These are phyloP conservation scores for Daldinia grandis DNA, from an alignment of 495 filamentous ascomycete species.

Conservation along the genomic window DNA sequence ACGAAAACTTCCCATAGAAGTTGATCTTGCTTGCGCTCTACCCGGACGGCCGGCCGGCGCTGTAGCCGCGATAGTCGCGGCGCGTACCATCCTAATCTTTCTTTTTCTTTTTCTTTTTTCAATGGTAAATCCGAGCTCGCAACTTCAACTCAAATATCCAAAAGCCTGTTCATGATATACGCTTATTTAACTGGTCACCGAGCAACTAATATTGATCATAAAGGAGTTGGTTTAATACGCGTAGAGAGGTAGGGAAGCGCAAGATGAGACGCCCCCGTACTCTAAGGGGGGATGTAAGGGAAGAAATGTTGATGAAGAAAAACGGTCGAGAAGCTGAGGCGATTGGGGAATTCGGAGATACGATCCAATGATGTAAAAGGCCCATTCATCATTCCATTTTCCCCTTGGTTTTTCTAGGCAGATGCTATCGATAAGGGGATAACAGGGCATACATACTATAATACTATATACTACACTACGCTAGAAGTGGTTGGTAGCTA, in stretches of 20 bases:
- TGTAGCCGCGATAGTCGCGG: conserved; percentile 37
- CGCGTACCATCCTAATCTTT: conserved; percentile 49
- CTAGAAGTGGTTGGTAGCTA: conserved; percentile 3
- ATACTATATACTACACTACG: background rate
- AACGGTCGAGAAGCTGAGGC: conserved; percentile 14
- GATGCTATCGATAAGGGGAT: conserved; percentile 26
- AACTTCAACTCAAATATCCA: conserved; percentile 16
- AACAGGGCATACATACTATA: background rate
- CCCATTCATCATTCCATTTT: conserved; percentile 21
- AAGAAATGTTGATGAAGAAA: conserved; percentile 2
- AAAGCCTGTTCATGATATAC: conserved; percentile 1
- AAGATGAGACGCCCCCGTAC: background rate
- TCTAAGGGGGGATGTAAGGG: background rate
- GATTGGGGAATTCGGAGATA: conserved; percentile 36
- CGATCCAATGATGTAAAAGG: conserved; percentile 37
- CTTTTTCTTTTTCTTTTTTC: background rate
- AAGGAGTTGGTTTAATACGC: background rate
- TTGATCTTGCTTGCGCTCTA: conserved; percentile 34
- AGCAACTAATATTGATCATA: background rate
- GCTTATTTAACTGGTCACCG: background rate
- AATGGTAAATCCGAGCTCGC: conserved; percentile 33
- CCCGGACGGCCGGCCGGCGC: conserved; percentile 34
- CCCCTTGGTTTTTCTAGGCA: conserved; percentile 11
- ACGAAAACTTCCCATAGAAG: conserved; percentile 56
- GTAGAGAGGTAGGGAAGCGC: background rate